Evolutionary conservation across 768 basidiomycete genomes (phyloP).

Genomic region (Phlegmacium glaucopus): DNA sequence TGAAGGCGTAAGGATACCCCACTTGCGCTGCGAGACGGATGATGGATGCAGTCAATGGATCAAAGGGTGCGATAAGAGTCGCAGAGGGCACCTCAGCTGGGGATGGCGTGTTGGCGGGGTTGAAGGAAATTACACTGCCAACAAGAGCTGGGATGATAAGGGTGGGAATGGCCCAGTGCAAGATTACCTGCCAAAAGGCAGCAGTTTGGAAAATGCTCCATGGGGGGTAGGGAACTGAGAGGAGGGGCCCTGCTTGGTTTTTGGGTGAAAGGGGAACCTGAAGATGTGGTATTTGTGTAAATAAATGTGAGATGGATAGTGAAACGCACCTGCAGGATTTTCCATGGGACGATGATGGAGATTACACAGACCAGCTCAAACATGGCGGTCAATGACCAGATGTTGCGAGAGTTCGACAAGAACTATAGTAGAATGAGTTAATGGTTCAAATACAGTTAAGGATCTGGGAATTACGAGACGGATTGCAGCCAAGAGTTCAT

Average conservation of each 20-base stretch:
- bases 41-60: slow-evolving; percentile 64
- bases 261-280: slow-evolving; percentile 28
- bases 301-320: neutral
- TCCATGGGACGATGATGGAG: slow-evolving; percentile 52
- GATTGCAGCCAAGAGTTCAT: slow-evolving; percentile 32
- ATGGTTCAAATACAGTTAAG: slow-evolving; percentile 2
- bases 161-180: slow-evolving; percentile 64
- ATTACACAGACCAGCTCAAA: slow-evolving; percentile 55
- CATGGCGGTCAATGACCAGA: slow-evolving; percentile 52
- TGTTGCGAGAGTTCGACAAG: slow-evolving; percentile 63
- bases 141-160: slow-evolving; percentile 54
- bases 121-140: slow-evolving; percentile 63
- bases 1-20: slow-evolving; percentile 48
- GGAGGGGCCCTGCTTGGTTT: slow-evolving; percentile 12
- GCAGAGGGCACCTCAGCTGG: neutral
- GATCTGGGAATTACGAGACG: slow-evolving; percentile 28
- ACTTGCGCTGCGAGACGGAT: slow-evolving; percentile 57
- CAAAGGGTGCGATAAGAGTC: slow-evolving; percentile 35
- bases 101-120: slow-evolving; percentile 34
- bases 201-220: slow-evolving; percentile 38
- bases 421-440: slow-evolving; percentile 33
- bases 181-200: slow-evolving; percentile 50
- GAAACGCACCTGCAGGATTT: slow-evolving; percentile 35
- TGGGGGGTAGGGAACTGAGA: slow-evolving; percentile 49
- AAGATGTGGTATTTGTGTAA: neutral